Conservation (phyloP, 768 basidiomycete species). For the Boletus reticulatus region DNA sequence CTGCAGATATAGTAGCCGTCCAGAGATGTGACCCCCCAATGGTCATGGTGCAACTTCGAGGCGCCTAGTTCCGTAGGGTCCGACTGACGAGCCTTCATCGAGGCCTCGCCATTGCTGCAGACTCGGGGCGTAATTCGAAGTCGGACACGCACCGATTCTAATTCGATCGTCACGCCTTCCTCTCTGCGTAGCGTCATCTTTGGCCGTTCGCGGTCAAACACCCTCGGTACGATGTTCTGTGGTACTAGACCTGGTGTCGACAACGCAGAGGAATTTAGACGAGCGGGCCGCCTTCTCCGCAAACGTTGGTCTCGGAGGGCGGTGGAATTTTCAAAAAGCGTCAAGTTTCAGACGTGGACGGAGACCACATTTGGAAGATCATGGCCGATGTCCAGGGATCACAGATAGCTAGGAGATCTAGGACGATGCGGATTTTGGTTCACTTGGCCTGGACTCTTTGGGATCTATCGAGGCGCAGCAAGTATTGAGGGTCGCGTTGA, state of each 20-base stretch:
- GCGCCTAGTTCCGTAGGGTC: constrained; percentile 58
- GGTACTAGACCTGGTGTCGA: background rate
- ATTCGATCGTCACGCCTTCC: constrained; percentile 24
- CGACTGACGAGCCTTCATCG: constrained; percentile 48
- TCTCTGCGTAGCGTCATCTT: constrained; percentile 30
- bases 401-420: constrained; percentile 33
- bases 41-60: constrained; percentile 56
- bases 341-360: background rate
- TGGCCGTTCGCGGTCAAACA: constrained; percentile 28
- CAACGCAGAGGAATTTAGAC: constrained; percentile 3
- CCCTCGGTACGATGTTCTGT: constrained; percentile 13
- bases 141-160: constrained; percentile 27
- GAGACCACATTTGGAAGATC: constrained; percentile 34
- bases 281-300: constrained; percentile 33
- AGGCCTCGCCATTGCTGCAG: constrained; percentile 38
- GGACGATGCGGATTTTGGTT: constrained; percentile 45
- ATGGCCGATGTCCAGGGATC: constrained; percentile 45
- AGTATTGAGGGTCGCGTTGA: constrained; percentile 41
- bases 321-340: background rate
- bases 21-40: constrained; percentile 32
- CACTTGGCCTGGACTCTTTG: constrained; percentile 63
- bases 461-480: constrained; percentile 61
- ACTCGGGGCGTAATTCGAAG: constrained; percentile 2
- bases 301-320: constrained; percentile 39
- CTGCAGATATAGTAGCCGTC: constrained; percentile 53